phyloP scores from a whole-genome alignment of 176 grass and related monocot genomes.

The Hyparrhenia diplandra region DNA sequence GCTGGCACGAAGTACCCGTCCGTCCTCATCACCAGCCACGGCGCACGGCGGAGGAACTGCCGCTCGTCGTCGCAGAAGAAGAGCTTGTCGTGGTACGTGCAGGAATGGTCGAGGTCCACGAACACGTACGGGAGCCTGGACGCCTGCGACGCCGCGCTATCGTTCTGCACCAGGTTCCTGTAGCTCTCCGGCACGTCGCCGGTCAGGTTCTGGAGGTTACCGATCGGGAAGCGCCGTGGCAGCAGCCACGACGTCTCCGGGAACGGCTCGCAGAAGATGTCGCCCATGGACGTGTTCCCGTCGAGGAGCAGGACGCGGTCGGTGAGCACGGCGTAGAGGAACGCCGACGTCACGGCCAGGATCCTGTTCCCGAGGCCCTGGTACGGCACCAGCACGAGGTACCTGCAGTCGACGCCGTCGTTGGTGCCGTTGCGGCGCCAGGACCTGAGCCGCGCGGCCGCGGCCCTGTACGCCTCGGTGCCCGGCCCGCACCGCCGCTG shows the following conservation, averaged over 20 bases:
- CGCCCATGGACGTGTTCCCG: conserved; percentile 15
- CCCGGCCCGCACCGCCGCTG: conserved; percentile 65
- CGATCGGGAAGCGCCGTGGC: conserved; percentile 47
- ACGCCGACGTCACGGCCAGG: conserved; percentile 56
- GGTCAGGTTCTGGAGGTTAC: conserved; percentile 24
- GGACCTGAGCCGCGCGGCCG: conserved; percentile 25
- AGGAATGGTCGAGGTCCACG: conserved; percentile 36
- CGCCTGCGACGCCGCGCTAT: neutral
- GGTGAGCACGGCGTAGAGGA: conserved; percentile 70
- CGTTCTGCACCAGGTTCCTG: conserved; percentile 17
- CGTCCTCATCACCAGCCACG: conserved; percentile 58
- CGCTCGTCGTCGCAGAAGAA: conserved; percentile 58
- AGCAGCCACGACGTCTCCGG: conserved; percentile 68
- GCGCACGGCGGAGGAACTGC: conserved; percentile 38
- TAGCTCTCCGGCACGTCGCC: conserved; percentile 46
- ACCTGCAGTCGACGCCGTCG: conserved; percentile 38
- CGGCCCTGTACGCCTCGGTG: conserved; percentile 35
- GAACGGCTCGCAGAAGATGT: conserved; percentile 80
- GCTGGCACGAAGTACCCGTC: conserved; percentile 60
- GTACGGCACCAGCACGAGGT: conserved; percentile 44
- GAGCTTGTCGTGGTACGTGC: conserved; percentile 38
- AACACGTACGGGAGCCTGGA: conserved; percentile 31
- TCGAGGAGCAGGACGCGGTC: conserved; percentile 54
- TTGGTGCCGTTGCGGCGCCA: neutral
- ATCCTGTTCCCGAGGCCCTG: conserved; percentile 64